Evolutionary conservation across 352 stramenopile genomes (phyloP).

Genomic region (Pythium coloratum): DNA sequence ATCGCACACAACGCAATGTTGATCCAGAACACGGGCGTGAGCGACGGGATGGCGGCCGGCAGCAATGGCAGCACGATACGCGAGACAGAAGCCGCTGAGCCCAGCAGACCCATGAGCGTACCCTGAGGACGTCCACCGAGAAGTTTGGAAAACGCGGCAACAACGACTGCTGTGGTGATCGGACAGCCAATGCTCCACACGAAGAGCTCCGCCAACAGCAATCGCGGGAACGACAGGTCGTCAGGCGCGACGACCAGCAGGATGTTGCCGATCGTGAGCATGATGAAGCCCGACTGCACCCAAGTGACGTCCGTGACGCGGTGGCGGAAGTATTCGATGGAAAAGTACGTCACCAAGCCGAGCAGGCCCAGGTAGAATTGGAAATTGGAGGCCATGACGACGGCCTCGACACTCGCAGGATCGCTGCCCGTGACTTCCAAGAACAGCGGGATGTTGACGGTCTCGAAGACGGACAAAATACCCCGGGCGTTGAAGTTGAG

Average conservation of each 20-base stretch:
- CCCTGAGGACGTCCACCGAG: slow-evolving; percentile 71
- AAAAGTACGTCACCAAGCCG: slow-evolving; percentile 76
- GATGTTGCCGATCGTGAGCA: slow-evolving; percentile 61
- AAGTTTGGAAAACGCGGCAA: slow-evolving; percentile 79
- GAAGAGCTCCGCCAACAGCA: slow-evolving; percentile 61
- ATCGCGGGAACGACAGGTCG: slow-evolving; percentile 46
- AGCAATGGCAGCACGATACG: slow-evolving; percentile 76
- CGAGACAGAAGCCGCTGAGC: slow-evolving; percentile 68
- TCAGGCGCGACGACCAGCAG: slow-evolving; percentile 48
- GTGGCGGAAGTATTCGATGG: slow-evolving; percentile 76
- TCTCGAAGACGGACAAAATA: slow-evolving; percentile 84
- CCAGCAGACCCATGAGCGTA: slow-evolving; percentile 78
- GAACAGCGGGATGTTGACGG: slow-evolving; percentile 82
- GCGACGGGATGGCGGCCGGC: slow-evolving; percentile 58
- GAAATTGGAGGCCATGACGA: slow-evolving; percentile 77
- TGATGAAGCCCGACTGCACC: slow-evolving; percentile 69
- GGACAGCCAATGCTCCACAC: slow-evolving; percentile 82
- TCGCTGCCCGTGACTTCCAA: slow-evolving; percentile 66
- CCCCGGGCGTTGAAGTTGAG: slow-evolving; percentile 77
- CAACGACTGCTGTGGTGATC: slow-evolving; percentile 72
- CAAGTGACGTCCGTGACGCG: slow-evolving; percentile 65
- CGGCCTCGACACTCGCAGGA: slow-evolving; percentile 44
- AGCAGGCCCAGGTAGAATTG: slow-evolving; percentile 79
- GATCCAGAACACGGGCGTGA: slow-evolving; percentile 78
- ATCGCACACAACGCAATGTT: slow-evolving; percentile 61